Conservation (phyloP, 352 stramenopile species). For the Globisporangium abappressorium region DNA sequence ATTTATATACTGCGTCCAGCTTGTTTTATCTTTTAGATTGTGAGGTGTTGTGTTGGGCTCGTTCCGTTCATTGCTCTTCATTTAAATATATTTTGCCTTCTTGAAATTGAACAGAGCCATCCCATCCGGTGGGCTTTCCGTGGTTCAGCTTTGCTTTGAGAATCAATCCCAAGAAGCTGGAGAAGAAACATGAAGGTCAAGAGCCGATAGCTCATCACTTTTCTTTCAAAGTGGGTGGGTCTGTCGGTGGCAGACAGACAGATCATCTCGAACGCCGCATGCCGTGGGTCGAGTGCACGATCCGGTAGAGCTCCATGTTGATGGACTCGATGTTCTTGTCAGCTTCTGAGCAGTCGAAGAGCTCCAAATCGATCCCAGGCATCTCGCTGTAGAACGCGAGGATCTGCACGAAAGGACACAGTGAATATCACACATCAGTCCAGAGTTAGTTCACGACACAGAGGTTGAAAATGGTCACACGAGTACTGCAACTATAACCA, state of each 20-base stretch:
- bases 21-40: slow-evolving; percentile 3
- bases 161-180: background rate
- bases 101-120: background rate
- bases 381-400: slow-evolving; percentile 87
- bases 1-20: slow-evolving; percentile 14
- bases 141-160: background rate
- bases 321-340: slow-evolving; percentile 77
- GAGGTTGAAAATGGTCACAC: background rate
- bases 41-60: background rate
- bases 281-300: slow-evolving; percentile 50
- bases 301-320: slow-evolving; percentile 67
- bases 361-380: slow-evolving; percentile 63
- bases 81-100: slow-evolving; percentile 13
- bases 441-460: background rate
- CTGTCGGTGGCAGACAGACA: too few relatives aligned
- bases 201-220: background rate
- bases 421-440: slow-evolving; percentile 1
- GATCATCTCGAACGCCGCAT: slow-evolving; percentile 25
- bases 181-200: background rate
- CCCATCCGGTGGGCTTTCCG: background rate
- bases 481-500: background rate
- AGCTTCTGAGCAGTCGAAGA: slow-evolving; percentile 77
- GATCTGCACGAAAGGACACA: slow-evolving; percentile 36
- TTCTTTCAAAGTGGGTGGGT: background rate
- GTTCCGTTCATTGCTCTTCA: background rate